phyloP scores from a whole-genome alignment of 2,329 filamentous ascomycete species.

The Penicillium hordei region DNA sequence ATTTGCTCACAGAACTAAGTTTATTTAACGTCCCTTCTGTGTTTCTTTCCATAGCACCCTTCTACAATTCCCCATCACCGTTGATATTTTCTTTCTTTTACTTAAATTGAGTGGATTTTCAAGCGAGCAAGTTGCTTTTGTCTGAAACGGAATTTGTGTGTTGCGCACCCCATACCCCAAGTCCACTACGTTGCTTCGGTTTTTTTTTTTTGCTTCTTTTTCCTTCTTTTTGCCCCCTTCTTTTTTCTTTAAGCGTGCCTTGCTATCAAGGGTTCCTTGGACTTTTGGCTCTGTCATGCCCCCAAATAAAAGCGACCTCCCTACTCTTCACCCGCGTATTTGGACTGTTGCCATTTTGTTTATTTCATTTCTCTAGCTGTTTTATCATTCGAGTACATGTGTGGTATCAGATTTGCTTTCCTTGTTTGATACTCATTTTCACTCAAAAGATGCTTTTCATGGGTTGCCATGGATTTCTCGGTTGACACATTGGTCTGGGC shows the following conservation, averaged over 20 bases:
- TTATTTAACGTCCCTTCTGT: conserved; percentile 20
- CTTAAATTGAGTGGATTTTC: conserved; percentile 39
- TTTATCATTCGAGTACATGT: conserved; percentile 22
- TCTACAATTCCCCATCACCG: conserved; percentile 20
- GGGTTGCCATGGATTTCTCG: conserved; percentile 15
- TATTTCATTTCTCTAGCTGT: conserved; percentile 21
- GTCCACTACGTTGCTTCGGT: conserved; percentile 39
- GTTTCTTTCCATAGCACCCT: conserved; percentile 22
- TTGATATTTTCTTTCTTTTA: conserved; percentile 25
- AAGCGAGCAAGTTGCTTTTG: conserved; percentile 41
- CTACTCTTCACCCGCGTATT: conserved; percentile 28
- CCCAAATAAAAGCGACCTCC: conserved; percentile 37
- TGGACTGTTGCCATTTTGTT: conserved; percentile 21
- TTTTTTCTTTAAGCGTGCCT: conserved; percentile 33
- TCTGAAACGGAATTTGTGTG: conserved; percentile 46
- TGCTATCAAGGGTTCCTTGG: conserved; percentile 33
- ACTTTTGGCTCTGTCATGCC: conserved; percentile 33
- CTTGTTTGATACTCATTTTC: conserved; percentile 23
- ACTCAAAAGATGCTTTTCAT: conserved; percentile 16
- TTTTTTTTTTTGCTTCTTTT: conserved; percentile 23
- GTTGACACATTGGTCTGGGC: conserved; percentile 19
- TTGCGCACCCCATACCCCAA: conserved; percentile 47
- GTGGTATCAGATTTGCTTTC: conserved; percentile 21
- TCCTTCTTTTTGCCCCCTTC: conserved; percentile 17
- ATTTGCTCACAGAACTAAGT: conserved; percentile 13